phyloP scores from a whole-genome alignment of 192 early-diverging fungal species.

The Coemansia sp. region DNA sequence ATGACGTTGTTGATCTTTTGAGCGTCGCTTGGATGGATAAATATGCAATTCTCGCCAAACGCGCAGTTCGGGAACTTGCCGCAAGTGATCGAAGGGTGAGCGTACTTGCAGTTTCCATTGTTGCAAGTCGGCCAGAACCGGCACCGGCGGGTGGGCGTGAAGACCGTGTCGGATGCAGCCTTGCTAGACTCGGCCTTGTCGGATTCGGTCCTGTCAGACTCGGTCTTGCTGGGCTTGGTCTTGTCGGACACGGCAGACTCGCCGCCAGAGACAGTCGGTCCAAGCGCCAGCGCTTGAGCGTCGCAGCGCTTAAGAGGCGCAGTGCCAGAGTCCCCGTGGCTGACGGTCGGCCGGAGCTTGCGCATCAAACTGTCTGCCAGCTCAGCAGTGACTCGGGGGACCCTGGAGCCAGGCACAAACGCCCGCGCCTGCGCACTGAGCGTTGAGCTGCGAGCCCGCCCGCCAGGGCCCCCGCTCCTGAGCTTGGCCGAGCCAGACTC shows the following conservation, averaged over 20 bases:
- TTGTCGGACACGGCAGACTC: not conserved
- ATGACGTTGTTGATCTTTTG: constrained; percentile 39
- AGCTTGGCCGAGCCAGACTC: too few relatives aligned
- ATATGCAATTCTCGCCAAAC: constrained; percentile 36
- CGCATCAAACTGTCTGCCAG: too few relatives aligned
- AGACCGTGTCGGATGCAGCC: not conserved
- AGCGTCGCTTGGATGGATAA: constrained; percentile 37
- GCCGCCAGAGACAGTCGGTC: not conserved
- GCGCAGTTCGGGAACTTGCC: constrained; percentile 24
- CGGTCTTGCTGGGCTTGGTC: constrained; percentile 1
- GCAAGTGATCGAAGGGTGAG: constrained; percentile 34
- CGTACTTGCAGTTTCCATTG: constrained; percentile 49
- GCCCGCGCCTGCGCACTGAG: constrained; percentile 30
- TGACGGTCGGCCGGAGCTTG: too few relatives aligned
- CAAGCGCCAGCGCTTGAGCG: constrained; percentile 4
- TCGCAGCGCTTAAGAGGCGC: not conserved
- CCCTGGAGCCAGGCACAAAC: constrained; percentile 25
- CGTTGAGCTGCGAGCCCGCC: constrained; percentile 29
- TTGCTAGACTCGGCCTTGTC: not conserved
- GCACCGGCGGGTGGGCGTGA: constrained; percentile 30
- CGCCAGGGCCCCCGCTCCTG: too few relatives aligned
- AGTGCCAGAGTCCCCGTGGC: not conserved
- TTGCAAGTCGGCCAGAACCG: constrained; percentile 51
- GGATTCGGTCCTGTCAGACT: not conserved
- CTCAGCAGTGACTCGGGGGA: too few relatives aligned